A percentile compares a stretch with the other conserved stretches of the same genome.
Evolutionary conservation across 192 early-diverging fungal species (phyloP).

Genomic region (Funneliformis geosporum): DNA sequence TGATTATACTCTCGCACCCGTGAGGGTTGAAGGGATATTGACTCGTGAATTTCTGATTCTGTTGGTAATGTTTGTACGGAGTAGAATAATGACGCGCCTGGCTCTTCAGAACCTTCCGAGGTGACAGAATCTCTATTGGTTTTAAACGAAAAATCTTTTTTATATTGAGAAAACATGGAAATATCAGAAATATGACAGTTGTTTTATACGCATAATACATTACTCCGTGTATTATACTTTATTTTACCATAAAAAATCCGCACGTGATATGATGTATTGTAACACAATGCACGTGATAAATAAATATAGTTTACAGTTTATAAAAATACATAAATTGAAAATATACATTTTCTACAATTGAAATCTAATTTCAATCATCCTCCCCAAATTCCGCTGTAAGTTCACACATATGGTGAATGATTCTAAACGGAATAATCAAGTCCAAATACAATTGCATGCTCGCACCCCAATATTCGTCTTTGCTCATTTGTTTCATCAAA

Average conservation of each 20-base stretch:
- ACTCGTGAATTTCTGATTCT: slow-evolving; percentile 18
- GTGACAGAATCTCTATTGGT: background rate
- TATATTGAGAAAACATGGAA: slow-evolving; percentile 15
- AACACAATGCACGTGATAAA: no score
- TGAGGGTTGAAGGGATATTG: slow-evolving; percentile 1
- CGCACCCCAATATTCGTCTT: slow-evolving; percentile 20
- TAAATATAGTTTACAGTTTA: no score
- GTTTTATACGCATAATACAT: background rate
- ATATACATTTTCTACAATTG: background rate
- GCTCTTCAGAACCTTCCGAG: background rate
- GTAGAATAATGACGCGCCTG: slow-evolving; percentile 14
- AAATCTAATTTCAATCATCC: background rate
- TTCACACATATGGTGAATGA: slow-evolving; percentile 30
- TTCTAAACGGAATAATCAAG: slow-evolving; percentile 25
- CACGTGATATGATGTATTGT: no score
- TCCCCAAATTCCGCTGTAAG: slow-evolving; percentile 2
- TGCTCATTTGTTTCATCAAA: slow-evolving; percentile 25
- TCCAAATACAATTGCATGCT: slow-evolving; percentile 28
- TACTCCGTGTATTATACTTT: no score
- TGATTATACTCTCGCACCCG: background rate
- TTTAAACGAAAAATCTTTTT: background rate
- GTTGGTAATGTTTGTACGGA: background rate
- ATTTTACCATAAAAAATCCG: no score
- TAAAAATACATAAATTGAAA: no score
- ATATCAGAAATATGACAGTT: no score